A percentile compares a stretch with the other conserved stretches of the same genome.
These are phyloP conservation scores for Ligustrum vulgare DNA, from an alignment of 257 asterid species.

Conservation along the genomic window DNA sequence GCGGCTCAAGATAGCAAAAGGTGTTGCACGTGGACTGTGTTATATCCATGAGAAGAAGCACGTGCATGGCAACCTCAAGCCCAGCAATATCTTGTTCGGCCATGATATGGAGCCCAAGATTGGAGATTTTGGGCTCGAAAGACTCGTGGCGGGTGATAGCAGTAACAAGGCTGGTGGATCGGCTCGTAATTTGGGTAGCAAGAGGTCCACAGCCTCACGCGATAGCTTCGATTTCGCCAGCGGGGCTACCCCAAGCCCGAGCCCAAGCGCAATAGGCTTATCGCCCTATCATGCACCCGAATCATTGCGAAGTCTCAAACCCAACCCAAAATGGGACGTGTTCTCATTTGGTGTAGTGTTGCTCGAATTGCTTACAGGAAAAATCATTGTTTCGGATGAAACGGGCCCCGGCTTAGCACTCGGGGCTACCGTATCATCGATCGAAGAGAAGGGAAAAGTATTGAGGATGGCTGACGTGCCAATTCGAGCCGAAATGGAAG, in stretches of 20 bases:
- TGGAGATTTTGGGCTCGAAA: constrained; percentile 90
- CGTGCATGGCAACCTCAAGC: constrained; percentile 90
- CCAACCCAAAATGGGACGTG: constrained; percentile 88
- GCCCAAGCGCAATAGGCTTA: constrained; percentile 67
- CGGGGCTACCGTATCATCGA: constrained; percentile 36
- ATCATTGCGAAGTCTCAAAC: constrained; percentile 81
- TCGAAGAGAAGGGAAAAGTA: constrained; percentile 54
- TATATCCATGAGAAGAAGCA: constrained; percentile 88
- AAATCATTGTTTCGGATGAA: constrained; percentile 68
- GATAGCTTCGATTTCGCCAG: constrained; percentile 65
- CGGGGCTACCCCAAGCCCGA: constrained; percentile 84
- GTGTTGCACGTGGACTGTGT: constrained; percentile 86
- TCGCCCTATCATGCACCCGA: constrained; percentile 92
- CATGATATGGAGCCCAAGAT: constrained; percentile 85
- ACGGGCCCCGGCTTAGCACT: constrained; percentile 38
- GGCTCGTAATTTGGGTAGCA: constrained; percentile 79
- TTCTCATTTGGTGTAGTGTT: constrained; percentile 75
- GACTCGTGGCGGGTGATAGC: constrained; percentile 63
- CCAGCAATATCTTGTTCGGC: constrained; percentile 73
- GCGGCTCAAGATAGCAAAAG: constrained; percentile 84
- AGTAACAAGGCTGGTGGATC: constrained; percentile 74
- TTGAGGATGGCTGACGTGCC: constrained; percentile 72
- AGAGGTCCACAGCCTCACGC: constrained; percentile 80
- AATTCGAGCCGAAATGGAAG: constrained; percentile 78
- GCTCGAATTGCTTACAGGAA: constrained; percentile 72